phyloP scores from a whole-genome alignment of 2,329 filamentous ascomycete genomes.

The Aspergillus flavus region DNA sequence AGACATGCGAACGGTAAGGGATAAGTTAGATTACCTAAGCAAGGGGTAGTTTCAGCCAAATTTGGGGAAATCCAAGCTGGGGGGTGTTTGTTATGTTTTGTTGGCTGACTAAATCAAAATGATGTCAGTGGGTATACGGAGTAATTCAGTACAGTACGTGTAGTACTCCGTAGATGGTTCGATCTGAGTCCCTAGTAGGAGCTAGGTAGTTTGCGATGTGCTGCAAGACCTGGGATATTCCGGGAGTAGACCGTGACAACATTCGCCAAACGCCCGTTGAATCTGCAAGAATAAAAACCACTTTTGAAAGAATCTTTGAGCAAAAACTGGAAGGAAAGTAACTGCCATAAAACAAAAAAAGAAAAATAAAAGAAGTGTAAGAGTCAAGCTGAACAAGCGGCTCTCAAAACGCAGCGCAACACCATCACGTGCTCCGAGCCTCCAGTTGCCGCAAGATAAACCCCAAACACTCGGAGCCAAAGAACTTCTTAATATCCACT shows the following conservation, averaged over 20 bases:
- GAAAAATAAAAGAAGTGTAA: neutral
- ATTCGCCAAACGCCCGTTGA: too few species aligned
- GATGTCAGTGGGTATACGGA: too few species aligned
- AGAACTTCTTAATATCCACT: constrained; percentile 2
- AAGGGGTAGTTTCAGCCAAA: neutral
- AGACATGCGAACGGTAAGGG: neutral
- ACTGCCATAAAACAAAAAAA: neutral
- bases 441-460: neutral
- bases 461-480: neutral
- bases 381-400: neutral
- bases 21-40: neutral
- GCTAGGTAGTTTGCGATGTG: neutral
- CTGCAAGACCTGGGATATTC: neutral
- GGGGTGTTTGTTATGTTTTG: neutral
- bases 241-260: too few species aligned
- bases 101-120: neutral
- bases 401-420: neutral
- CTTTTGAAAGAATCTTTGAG: neutral
- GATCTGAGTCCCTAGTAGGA: neutral
- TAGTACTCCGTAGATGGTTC: too few species aligned
- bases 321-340: neutral
- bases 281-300: neutral
- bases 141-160: too few species aligned
- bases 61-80: neutral
- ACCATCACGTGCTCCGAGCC: neutral